Evolutionary conservation across 371 early-diverging fungal species (phyloP), one percentile per base, ranked within the genome.

Genomic region (Coemansia sp.): DNA sequence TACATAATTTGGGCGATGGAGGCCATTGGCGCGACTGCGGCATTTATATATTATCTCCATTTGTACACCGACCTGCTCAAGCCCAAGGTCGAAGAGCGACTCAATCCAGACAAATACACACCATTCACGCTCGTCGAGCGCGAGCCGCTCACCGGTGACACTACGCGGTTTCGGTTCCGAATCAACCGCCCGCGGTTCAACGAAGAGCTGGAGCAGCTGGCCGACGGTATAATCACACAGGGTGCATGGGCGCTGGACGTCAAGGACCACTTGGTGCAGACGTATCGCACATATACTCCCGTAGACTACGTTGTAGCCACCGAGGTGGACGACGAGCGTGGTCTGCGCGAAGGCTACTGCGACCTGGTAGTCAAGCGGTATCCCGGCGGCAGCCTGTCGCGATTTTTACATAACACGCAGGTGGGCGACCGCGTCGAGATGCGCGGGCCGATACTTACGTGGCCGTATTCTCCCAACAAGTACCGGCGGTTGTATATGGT

Each of bases 371-470:
- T 97, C 80, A 95, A 96, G 82, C 78, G 74, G 31, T 97, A 87
- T 62, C 77, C 62, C 31, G 59, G 87, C 26, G 74, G 81, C 49
- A 75, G 84, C 50, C 84, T 94, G 81, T 90, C 90, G 38, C 80
- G 83, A 45, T 86, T 89, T 76, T 85, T 95, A 62, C 84, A 84
- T 77, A 74, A 65, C 51, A 72, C 94, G 67, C 90, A 91, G 72
- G 81, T 84, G 20, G 96, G 95, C 50, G 95, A 96, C 53, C 80
- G 74, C 2, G 81, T 96, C 1, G 86, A 91, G 26, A 83, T 96
- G 77, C 94, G 94, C 81, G 98, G 98, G 0, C 98, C 98, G 33
- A 84, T 92, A 54, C 66, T 80, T 57, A 93, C 92, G 78, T 92
- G 85, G 78, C 80, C 84, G 48, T 90, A 91, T 77, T 75, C 82